Conservation (phyloP, 768 basidiomycete species). For the Xanthoconium stramineum region DNA sequence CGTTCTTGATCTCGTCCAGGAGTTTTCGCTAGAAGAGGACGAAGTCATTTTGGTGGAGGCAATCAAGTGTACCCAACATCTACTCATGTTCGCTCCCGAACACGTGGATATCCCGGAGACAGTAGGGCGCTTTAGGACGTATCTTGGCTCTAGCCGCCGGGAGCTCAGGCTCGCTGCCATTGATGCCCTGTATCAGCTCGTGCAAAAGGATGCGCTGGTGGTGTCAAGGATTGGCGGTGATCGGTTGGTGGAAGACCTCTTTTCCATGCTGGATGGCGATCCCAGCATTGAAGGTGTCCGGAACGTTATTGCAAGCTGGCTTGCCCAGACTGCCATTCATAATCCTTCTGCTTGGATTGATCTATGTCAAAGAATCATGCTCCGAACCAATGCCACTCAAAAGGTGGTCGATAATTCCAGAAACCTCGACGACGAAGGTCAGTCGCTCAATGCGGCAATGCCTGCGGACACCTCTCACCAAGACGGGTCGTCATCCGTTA, state of each 20-base stretch:
- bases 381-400: constrained; percentile 83
- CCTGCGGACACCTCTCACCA: constrained; percentile 28
- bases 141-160: constrained; percentile 77
- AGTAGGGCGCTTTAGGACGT: constrained; percentile 70
- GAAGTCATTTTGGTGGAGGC: constrained; percentile 90
- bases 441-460: constrained; percentile 73
- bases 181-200: constrained; percentile 94
- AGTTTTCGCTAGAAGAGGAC: constrained; percentile 82
- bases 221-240: constrained; percentile 96
- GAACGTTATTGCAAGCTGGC: constrained; percentile 91
- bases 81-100: constrained; percentile 92
- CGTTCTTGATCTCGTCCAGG: constrained; percentile 79
- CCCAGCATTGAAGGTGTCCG: constrained; percentile 91
- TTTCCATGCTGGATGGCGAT: constrained; percentile 93
- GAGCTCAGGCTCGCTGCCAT: constrained; percentile 93
- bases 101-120: constrained; percentile 79
- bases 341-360: constrained; percentile 99
- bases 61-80: constrained; percentile 94
- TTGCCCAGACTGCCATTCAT: constrained; percentile 88
- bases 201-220: constrained; percentile 87
- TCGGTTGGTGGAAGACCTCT: constrained; percentile 88
- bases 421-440: constrained; percentile 86
- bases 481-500: constrained; percentile 35
- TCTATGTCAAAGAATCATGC: constrained; percentile 96
- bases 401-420: constrained; percentile 61